A percentile compares a stretch with the other conserved stretches of the same genome.
These are phyloP conservation scores for Amanita rimosa DNA, from an alignment of 768 basidiomycete genomes.

Conservation along the genomic window DNA sequence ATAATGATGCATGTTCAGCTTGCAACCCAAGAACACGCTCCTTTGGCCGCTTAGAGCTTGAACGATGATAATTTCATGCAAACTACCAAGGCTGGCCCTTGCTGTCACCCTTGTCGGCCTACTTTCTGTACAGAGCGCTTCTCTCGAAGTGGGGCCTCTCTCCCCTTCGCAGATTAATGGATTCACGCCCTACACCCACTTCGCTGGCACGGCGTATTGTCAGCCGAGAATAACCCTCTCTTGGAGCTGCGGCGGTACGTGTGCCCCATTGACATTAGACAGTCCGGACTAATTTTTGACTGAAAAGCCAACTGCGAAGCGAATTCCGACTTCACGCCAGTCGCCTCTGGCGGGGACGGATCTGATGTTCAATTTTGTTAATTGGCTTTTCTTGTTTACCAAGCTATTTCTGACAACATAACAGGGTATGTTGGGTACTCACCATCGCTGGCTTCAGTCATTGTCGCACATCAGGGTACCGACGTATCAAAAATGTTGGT, in stretches of 20 bases:
- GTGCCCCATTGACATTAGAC: background rate
- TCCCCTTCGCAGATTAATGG: slow-evolving; percentile 26
- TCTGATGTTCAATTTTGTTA: slow-evolving; percentile 25
- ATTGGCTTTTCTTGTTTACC: slow-evolving; percentile 1
- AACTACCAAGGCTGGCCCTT: background rate
- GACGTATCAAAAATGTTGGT: slow-evolving; percentile 23
- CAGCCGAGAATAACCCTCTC: slow-evolving; percentile 25
- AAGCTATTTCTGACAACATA: background rate
- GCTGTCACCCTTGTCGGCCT: background rate
- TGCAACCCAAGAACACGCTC: background rate
- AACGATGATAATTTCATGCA: background rate
- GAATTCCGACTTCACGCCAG: slow-evolving; percentile 29
- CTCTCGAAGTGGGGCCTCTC: slow-evolving; percentile 14
- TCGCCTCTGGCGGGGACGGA: slow-evolving; percentile 35
- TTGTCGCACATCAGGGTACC: slow-evolving; percentile 34
- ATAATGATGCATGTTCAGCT: too few relatives aligned
- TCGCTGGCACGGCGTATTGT: slow-evolving; percentile 44
- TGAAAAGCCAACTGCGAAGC: slow-evolving; percentile 25
- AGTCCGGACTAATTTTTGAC: background rate
- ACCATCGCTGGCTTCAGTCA: slow-evolving; percentile 21
- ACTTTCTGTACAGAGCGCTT: background rate
- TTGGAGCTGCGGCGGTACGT: slow-evolving; percentile 44
- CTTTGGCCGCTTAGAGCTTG: background rate
- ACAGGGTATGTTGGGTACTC: slow-evolving; percentile 20
- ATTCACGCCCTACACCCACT: slow-evolving; percentile 36